Base-by-base conservation (phyloP, 2,329 filamentous ascomycete species). In the Aspergillus proliferans region DNA sequence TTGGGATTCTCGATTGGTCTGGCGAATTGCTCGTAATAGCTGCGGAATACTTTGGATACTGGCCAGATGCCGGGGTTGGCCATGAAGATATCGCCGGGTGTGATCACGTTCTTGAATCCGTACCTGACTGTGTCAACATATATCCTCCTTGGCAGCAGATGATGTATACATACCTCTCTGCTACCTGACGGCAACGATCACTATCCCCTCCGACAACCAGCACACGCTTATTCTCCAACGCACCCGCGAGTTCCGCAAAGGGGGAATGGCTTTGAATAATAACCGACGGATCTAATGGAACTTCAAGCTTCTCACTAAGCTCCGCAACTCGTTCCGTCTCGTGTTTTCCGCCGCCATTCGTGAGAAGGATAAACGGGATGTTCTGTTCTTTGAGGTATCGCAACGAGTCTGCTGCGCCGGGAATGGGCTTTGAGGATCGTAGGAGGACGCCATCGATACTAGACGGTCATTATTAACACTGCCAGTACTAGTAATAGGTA, bases 391-490 rank as follows among this genome's bases (percentile, higher is more conserved):
- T 83, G 18, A 97, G 83, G 61, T 83, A 85, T 26, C 76, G 73
- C 18, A 98, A 79, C 12, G 90, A 80, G 61, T 87, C 78, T 1
- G 82, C 76, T 1, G 93, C 92, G 28, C 87, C 86, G 1, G 88
- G 86, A 43, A 97, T 84, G 3, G 88, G 84, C 53, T 84, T 81
- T 3, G 86, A 82, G 52, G 87, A 86, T 62, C 91, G 88, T 28
- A 97, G 79, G 18, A 98, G 81, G n/a, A 98, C 93, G 48, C 93
- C 93, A 68, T 98, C 93, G 65, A 98, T 95, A 68, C 82, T 87
- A 56, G 12, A 14, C 19, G 12, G 6, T 1, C 34, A 58, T 54
- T 59, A 49, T 55, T 44, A 45, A 46, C n/a, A 40, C 19, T 21
- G 36, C 43, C 14, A 39, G 42, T 22, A 4, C 28, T 26, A 41